Conservation (phyloP, 768 basidiomycete species). For the Lentinula detonsa region DNA sequence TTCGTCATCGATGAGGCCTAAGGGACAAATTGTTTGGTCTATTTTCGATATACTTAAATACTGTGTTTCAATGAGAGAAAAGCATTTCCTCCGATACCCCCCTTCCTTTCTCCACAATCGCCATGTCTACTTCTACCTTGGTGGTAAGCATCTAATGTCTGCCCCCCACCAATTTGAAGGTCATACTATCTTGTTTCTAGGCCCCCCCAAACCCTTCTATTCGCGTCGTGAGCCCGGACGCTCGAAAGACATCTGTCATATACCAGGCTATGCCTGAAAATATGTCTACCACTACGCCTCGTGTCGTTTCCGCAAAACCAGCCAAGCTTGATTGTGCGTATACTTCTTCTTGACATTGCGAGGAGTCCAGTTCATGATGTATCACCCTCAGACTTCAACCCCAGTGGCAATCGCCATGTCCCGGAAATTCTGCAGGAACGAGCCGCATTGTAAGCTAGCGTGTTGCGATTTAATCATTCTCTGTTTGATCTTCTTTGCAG, state of each 20-base stretch:
- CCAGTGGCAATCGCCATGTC: not conserved
- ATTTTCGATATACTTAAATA: not conserved
- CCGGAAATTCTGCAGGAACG: not conserved
- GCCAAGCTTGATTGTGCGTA: not conserved
- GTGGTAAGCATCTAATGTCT: not conserved
- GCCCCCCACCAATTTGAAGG: not conserved
- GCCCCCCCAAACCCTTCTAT: not conserved
- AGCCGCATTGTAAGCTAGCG: not conserved
- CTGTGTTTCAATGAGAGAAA: not conserved
- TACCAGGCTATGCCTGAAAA: not conserved
- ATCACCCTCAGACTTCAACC: not conserved
- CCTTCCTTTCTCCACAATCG: not conserved
- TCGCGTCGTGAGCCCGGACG: not conserved
- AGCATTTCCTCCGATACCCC: not conserved
- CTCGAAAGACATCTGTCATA: not conserved
- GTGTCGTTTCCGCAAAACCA: not conserved
- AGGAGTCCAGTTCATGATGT: no score
- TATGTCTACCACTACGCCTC: not conserved
- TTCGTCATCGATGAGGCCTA: slow-evolving; percentile 1
- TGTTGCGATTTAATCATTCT: not conserved
- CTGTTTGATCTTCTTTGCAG: not conserved
- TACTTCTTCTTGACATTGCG: not conserved
- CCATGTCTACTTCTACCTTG: not conserved
- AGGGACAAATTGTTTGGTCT: no score
- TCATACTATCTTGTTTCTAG: not conserved